A percentile compares a stretch with the other conserved stretches of the same genome.
Conservation (phyloP, 1,139 yeast species). For the Candida frijolesensis region DNA sequence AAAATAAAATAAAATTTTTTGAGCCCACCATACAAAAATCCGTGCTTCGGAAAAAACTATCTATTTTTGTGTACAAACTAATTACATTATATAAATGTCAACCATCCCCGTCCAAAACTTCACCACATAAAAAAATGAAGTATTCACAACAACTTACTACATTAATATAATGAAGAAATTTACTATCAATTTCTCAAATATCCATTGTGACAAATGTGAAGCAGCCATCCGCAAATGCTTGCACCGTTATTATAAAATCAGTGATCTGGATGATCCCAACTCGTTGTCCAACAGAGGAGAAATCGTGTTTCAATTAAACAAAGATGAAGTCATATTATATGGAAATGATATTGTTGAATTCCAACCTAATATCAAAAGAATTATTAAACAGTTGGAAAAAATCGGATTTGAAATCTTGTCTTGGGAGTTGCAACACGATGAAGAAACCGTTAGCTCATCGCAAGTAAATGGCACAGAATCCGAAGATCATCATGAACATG, state of each 20-base stretch:
- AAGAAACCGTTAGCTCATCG: constrained; percentile 17
- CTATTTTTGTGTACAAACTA: too few species aligned
- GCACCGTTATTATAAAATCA: constrained; percentile 18
- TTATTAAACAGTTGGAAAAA: constrained; percentile 24
- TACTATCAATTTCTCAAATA: constrained; percentile 37
- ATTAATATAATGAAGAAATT: constrained; percentile 28
- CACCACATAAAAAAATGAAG: background rate
- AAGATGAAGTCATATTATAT: constrained; percentile 26
- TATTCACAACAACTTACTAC: background rate
- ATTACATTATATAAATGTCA: too few species aligned
- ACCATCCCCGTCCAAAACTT: too few species aligned
- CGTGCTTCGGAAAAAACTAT: too few species aligned
- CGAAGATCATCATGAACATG: constrained; percentile 12
- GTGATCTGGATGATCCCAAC: constrained; percentile 17
- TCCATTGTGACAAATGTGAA: constrained; percentile 58
- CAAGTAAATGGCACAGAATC: constrained; percentile 1
- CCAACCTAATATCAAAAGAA: constrained; percentile 22
- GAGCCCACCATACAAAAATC: too few species aligned
- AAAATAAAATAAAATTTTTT: too few species aligned
- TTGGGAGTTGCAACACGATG: constrained; percentile 34
- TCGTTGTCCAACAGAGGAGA: constrained; percentile 11
- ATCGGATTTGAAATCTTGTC: constrained; percentile 36
- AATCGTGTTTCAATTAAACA: constrained; percentile 18
- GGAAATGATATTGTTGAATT: constrained; percentile 15
- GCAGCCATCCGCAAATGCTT: constrained; percentile 26